Base-by-base conservation (phyloP, 768 basidiomycete species). In the Leucocoprinus sp. region DNA sequence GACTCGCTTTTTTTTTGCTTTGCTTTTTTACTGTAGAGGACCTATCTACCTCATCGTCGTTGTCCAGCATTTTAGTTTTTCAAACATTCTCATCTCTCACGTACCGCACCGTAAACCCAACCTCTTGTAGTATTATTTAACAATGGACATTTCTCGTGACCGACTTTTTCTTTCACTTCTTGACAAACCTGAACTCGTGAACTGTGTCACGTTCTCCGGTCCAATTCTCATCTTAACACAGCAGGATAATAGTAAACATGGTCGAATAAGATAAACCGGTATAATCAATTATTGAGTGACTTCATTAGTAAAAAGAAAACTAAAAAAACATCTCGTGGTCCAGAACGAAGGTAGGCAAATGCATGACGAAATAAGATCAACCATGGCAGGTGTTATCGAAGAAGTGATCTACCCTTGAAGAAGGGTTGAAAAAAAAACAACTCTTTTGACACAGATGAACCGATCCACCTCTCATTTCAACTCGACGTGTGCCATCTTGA, bases 1-100 rank as follows among this genome's bases (percentile, higher is more conserved):
- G 56, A 71, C 17, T 9, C 28, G 14, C 5, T 21, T 4, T 34
- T 14, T 18, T 37, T 18, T 37, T 37, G 35, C 31, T 31, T 31
- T 31, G 31, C n/a, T 31, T n/a, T 12, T 5, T 31, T 31, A 14
- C 31, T 31, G n/a, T 11, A 27, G 9, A 27, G 9, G 9, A n/a
- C 11, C 31, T n/a, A 31, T 31, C 14, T 14, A 31, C 31, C 14
- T 4, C 31, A 31, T 27, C 26, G 26, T 5, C 5, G 5, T 27
- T 27, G 26, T 27, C 26, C 11, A 5, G 26, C n/a, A 14, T 12
- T 11, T 31, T 5, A 5, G 9, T 31, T n/a, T 14, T 31, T 31
- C 9, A 31, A 11, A 11, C 11, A 12, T 5, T 31, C 4, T 4
- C 31, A 31, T 31, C n/a, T 5, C 14, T 31, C 4, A 9, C 5